Base-by-base conservation (phyloP, 1,284 basidiomycete genomes). In the Afroboletus lepidellus region DNA sequence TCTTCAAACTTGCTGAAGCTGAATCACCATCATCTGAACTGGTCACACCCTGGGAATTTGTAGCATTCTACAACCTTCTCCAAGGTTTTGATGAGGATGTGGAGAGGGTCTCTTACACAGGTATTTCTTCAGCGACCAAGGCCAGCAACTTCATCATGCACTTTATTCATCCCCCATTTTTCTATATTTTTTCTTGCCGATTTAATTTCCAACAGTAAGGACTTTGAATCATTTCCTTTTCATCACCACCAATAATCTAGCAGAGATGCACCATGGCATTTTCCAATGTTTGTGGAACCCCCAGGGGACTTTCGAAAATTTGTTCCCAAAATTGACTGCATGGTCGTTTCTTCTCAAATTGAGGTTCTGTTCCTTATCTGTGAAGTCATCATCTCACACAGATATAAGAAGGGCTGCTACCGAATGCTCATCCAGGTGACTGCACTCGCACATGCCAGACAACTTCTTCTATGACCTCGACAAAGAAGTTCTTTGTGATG, bases 101-200 rank as follows among this genome's bases (percentile, higher is more conserved):
- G 20, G 0, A 0, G 27, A 25, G 1, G 9, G 23, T 53, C 3
- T 0, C 8, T 3, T 0, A 1, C 5, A 3, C 34, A 1, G 8
- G 2, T 4, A 5, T 36, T 45, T 41, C 55, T 16, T 57, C 18
- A 3, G 9, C 34, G 30, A 4, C 55, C 23, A 58, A 34, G 21
- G 29, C 51, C 1, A 23, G 47, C 27, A 58, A 34, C 30, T 47
- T 58, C 11, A 36, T 15, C 1, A 9, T 55, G 1, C 13, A 36
- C 5, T 58, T 57, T 12, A 8, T 48, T 16, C 50, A 54, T 0
- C 46, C 51, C 8, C 46, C 36, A 8, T 58, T 58, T 6, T 46
- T 49, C 33, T 46, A 18, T 8, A 12, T 34, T 18, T 1, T 11
- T 16, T 42, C 42, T 23, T 4, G 18, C 0, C 3, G 11, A 6